phyloP scores from a whole-genome alignment of 108 stramenopile species.

The Skeletonema menzelii region DNA sequence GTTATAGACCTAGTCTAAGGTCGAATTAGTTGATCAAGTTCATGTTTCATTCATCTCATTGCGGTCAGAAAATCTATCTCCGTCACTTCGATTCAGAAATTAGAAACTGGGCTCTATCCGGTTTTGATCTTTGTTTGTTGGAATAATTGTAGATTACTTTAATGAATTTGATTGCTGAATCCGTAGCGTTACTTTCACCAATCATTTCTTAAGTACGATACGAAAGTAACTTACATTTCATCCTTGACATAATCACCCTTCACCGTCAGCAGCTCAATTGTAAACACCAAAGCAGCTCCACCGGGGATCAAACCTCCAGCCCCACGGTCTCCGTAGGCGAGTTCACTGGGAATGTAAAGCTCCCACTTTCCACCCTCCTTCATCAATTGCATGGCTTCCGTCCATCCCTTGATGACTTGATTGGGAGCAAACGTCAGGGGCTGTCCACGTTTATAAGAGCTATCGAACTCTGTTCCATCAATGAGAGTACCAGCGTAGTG shows the following conservation, averaged over 20 bases:
- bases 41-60: too few species aligned
- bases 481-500: conserved; percentile 93
- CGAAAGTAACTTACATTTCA: conserved; percentile 7
- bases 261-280: conserved; percentile 60
- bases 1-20: too few species aligned
- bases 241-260: conserved; percentile 34
- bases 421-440: conserved; percentile 91
- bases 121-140: too few species aligned
- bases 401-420: conserved; percentile 90
- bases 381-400: conserved; percentile 88
- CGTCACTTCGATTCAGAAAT: too few species aligned
- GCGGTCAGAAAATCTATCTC: too few species aligned
- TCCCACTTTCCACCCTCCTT: conserved; percentile 73
- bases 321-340: conserved; percentile 92
- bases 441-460: conserved; percentile 74
- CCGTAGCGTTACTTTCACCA: too few species aligned
- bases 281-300: conserved; percentile 59
- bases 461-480: conserved; percentile 90
- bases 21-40: too few species aligned
- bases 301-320: conserved; percentile 56
- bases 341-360: conserved; percentile 80
- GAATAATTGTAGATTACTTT: too few species aligned
- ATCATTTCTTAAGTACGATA: too few species aligned
- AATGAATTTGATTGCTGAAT: too few species aligned
- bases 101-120: too few species aligned